phyloP scores from a whole-genome alignment of 495 filamentous ascomycete species.

The Tuber brumale region DNA sequence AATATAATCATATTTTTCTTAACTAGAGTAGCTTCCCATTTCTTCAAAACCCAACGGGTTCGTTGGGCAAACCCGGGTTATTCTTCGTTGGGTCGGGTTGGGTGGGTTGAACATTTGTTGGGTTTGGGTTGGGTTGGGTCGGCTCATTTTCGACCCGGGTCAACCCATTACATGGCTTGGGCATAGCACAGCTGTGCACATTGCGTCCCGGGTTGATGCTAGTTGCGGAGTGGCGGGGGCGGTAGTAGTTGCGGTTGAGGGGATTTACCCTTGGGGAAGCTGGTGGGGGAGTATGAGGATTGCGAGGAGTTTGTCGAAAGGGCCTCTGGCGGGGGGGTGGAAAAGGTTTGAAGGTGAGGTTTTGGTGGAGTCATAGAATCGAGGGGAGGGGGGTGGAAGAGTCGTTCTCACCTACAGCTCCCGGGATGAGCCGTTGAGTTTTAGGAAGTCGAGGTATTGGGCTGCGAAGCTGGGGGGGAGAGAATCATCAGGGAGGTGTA shows the following conservation, averaged over 20 bases:
- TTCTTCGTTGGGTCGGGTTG: too few relatives aligned
- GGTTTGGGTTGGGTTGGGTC: too few relatives aligned
- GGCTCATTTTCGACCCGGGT: too few relatives aligned
- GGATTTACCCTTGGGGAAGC: constrained; percentile 58
- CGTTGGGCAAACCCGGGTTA: too few relatives aligned
- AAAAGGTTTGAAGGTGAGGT: constrained; percentile 49
- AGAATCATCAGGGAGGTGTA: constrained; percentile 44
- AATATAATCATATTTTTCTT: too few relatives aligned
- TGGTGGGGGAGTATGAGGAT: constrained; percentile 49
- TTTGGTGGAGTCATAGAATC: constrained; percentile 47
- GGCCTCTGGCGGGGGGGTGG: constrained; percentile 58
- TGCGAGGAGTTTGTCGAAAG: constrained; percentile 57
- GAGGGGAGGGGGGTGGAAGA: constrained; percentile 41
- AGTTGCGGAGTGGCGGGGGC: constrained; percentile 27
- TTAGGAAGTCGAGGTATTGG: constrained; percentile 47
- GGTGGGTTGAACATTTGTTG: too few relatives aligned
- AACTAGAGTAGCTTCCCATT: too few relatives aligned
- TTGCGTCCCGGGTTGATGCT: constrained; percentile 59
- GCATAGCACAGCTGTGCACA: constrained; percentile 66
- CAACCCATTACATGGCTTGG: too few relatives aligned
- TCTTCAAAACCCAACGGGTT: too few relatives aligned
- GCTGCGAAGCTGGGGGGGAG: neutral
- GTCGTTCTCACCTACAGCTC: constrained; percentile 46
- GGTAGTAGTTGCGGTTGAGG: constrained; percentile 55
- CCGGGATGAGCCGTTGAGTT: neutral